Percentiles rank a stretch among this genome's conserved stretches.
Conservation (phyloP, 768 basidiomycete species). For the Crassisporium funariophilum region DNA sequence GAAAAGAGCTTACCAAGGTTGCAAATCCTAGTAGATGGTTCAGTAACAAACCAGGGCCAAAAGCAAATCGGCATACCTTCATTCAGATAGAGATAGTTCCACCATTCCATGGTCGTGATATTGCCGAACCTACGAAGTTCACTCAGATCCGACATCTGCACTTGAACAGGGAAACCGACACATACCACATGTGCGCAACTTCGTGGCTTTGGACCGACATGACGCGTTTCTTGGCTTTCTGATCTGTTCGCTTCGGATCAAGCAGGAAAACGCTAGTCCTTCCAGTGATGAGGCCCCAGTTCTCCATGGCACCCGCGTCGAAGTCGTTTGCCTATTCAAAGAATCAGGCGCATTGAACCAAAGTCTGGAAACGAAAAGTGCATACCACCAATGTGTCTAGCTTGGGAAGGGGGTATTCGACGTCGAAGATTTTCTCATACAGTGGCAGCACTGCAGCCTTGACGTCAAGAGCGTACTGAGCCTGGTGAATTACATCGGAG, state of each 20-base stretch:
- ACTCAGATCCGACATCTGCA: neutral
- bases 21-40: slow-evolving; percentile 63
- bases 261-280: slow-evolving; percentile 79
- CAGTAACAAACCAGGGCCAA: neutral
- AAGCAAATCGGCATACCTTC: slow-evolving; percentile 49
- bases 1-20: slow-evolving; percentile 61
- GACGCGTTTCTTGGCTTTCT: slow-evolving; percentile 77
- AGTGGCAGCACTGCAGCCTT: slow-evolving; percentile 79
- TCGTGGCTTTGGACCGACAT: slow-evolving; percentile 83
- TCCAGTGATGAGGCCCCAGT: slow-evolving; percentile 93
- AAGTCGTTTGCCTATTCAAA: slow-evolving; percentile 72
- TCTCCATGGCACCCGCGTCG: slow-evolving; percentile 92
- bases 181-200: slow-evolving; percentile 80
- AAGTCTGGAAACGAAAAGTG: slow-evolving; percentile 9
- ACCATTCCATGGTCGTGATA: slow-evolving; percentile 93
- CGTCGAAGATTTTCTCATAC: slow-evolving; percentile 92
- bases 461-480: slow-evolving; percentile 85
- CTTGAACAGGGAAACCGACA: slow-evolving; percentile 2
- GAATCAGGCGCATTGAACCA: neutral
- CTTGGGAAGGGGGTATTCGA: slow-evolving; percentile 92
- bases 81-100: slow-evolving; percentile 82
- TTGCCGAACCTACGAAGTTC: slow-evolving; percentile 74
- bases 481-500: slow-evolving; percentile 78
- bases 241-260: slow-evolving; percentile 73
- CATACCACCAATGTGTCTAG: slow-evolving; percentile 87